Evolutionary conservation across 257 asterid genomes (phyloP).

Genomic region (Cinchona pubescens): DNA sequence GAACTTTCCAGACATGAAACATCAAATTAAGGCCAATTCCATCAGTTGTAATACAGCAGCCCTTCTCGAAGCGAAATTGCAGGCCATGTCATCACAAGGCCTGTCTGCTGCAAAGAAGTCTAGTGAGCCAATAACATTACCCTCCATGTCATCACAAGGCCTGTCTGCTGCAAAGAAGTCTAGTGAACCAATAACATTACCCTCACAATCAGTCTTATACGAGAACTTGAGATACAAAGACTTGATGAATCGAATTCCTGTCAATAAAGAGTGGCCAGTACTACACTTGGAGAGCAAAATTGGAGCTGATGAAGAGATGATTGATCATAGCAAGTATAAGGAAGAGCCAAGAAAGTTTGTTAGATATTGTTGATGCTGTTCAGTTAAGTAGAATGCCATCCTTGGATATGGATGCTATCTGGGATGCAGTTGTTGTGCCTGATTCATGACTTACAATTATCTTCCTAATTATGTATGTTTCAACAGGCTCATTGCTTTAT

Average conservation of each 20-base stretch:
- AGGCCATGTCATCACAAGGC: slow-evolving; percentile 41
- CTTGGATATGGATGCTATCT: slow-evolving; percentile 76
- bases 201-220: not conserved
- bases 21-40: slow-evolving; percentile 39
- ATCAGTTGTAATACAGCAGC: slow-evolving; percentile 38
- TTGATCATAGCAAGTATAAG: too few species aligned
- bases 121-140: too few species aligned
- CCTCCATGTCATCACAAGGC: too few species aligned
- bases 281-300: slow-evolving; percentile 16
- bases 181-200: slow-evolving; percentile 6
- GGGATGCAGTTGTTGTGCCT: slow-evolving; percentile 74
- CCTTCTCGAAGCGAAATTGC: slow-evolving; percentile 49
- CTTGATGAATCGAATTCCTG: slow-evolving; percentile 7
- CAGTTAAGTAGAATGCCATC: slow-evolving; percentile 83
- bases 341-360: slow-evolving; percentile 27
- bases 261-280: slow-evolving; percentile 22
- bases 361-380: slow-evolving; percentile 48
- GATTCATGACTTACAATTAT: slow-evolving; percentile 48
- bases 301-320: slow-evolving; percentile 25
- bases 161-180: too few species aligned
- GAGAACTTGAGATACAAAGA: slow-evolving; percentile 6
- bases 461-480: not conserved
- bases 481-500: not conserved
- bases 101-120: slow-evolving; percentile 21
- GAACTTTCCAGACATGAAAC: slow-evolving; percentile 49